phyloP scores from a whole-genome alignment of 2,329 filamentous ascomycete genomes.

The Trichophyton simii region DNA sequence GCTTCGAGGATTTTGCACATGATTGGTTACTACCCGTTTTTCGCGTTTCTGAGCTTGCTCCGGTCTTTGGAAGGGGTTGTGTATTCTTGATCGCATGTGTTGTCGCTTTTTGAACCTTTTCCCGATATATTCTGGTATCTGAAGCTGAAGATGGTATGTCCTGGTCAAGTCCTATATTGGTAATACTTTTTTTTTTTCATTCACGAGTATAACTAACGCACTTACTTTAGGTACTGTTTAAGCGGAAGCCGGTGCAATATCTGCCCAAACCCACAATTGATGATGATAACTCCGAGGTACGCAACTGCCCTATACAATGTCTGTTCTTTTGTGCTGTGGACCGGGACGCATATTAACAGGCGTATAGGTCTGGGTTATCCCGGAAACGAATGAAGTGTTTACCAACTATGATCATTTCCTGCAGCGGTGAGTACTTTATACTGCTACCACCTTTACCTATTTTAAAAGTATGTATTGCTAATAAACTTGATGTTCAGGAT shows the following conservation, averaged over 20 bases:
- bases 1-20: not conserved
- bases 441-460: constrained; percentile 14
- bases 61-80: constrained; percentile 1
- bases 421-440: constrained; percentile 50
- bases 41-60: constrained; percentile 3
- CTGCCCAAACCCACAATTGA: constrained; percentile 58
- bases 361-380: constrained; percentile 75
- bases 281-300: constrained; percentile 73
- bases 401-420: constrained; percentile 78
- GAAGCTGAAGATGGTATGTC: not conserved
- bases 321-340: constrained; percentile 1
- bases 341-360: constrained; percentile 12
- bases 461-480: constrained; percentile 7
- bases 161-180: not conserved
- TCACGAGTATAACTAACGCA: not conserved
- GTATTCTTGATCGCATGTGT: not conserved
- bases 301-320: constrained; percentile 15
- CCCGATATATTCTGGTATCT: not conserved
- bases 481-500: constrained; percentile 42
- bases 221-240: constrained; percentile 69
- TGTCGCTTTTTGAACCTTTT: not conserved
- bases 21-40: not conserved
- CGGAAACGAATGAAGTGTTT: constrained; percentile 83
- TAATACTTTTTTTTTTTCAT: not conserved
- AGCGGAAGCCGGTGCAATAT: constrained; percentile 86